A percentile compares a stretch with the other conserved stretches of the same genome.
These are phyloP conservation scores for Phaffia tasmanica DNA, from an alignment of 768 basidiomycete genomes.

Conservation along the genomic window DNA sequence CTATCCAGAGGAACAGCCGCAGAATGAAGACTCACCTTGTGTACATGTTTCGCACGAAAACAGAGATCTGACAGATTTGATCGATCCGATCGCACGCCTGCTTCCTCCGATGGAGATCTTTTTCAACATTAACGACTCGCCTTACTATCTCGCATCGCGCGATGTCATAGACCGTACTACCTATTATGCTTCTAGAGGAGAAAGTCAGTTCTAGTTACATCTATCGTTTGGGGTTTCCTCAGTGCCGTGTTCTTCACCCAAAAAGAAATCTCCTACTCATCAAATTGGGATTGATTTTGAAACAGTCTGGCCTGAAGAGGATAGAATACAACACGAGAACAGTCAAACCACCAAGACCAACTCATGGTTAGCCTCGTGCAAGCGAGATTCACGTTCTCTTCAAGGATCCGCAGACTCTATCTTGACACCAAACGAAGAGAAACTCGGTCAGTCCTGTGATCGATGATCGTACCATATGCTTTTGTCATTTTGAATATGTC, in stretches of 20 bases:
- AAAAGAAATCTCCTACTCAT: background rate
- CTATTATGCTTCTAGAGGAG: background rate
- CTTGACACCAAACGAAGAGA: background rate
- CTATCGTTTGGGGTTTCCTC: background rate
- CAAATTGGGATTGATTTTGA: background rate
- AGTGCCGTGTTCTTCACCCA: background rate
- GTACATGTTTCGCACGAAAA: too few relatives aligned
- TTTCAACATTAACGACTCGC: background rate
- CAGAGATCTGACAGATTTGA: too few relatives aligned
- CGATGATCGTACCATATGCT: background rate
- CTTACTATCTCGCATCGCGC: constrained; percentile 10
- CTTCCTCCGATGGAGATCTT: too few relatives aligned
- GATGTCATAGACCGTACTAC: constrained; percentile 15
- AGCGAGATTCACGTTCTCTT: constrained; percentile 2
- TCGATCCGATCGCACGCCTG: too few relatives aligned
- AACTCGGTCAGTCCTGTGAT: background rate
- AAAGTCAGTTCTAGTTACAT: background rate
- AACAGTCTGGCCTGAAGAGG: constrained; percentile 13
- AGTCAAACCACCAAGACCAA: constrained; percentile 3
- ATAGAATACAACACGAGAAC: constrained; percentile 3
- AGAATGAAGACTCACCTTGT: too few relatives aligned
- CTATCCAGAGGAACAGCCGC: too few relatives aligned
- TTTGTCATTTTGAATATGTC: background rate
- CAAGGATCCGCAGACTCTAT: constrained; percentile 5
- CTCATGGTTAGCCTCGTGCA: constrained; percentile 13